phyloP scores from a whole-genome alignment of 257 asterid genomes.

The Craterostigma plantagineum region DNA sequence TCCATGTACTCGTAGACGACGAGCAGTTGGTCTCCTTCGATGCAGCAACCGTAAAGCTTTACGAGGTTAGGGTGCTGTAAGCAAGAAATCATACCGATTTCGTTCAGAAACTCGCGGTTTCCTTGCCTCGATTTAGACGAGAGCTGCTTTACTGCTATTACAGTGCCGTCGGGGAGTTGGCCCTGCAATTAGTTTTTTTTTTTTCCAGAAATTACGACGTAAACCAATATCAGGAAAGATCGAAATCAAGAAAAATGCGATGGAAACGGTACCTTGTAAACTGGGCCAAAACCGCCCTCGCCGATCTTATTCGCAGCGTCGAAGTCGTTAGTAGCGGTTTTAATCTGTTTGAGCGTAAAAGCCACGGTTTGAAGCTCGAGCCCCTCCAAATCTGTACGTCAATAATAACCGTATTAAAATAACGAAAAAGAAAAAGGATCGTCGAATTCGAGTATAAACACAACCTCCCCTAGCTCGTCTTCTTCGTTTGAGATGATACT shows the following conservation, averaged over 20 bases:
- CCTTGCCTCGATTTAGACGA: constrained; percentile 89
- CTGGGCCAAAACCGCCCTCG: constrained; percentile 91
- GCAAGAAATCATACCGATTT: constrained; percentile 84
- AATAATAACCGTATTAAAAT: too few species aligned
- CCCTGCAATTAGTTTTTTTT: constrained; percentile 28
- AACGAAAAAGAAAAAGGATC: constrained; percentile 3
- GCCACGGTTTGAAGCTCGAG: constrained; percentile 41
- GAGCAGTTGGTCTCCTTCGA: constrained; percentile 69
- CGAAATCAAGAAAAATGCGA: background rate
- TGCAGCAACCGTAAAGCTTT: constrained; percentile 78
- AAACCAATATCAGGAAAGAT: background rate
- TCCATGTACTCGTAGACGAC: constrained; percentile 78
- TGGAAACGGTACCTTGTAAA: constrained; percentile 43
- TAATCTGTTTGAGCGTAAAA: constrained; percentile 59
- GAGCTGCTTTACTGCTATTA: constrained; percentile 85
- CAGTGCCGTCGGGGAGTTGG: constrained; percentile 56
- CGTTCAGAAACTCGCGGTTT: constrained; percentile 69
- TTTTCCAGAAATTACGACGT: too few species aligned
- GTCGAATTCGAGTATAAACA: too few species aligned
- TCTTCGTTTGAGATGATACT: constrained; percentile 24
- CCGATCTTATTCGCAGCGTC: constrained; percentile 79
- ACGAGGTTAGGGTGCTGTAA: constrained; percentile 73
- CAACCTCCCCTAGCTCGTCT: constrained; percentile 34
- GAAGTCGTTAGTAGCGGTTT: constrained; percentile 71
- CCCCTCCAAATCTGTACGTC: constrained; percentile 27